A percentile compares a stretch with the other conserved stretches of the same genome.
These are phyloP conservation scores for Saccharomycopsis olivae DNA, from an alignment of 805 yeast genomes.

Conservation along the genomic window DNA sequence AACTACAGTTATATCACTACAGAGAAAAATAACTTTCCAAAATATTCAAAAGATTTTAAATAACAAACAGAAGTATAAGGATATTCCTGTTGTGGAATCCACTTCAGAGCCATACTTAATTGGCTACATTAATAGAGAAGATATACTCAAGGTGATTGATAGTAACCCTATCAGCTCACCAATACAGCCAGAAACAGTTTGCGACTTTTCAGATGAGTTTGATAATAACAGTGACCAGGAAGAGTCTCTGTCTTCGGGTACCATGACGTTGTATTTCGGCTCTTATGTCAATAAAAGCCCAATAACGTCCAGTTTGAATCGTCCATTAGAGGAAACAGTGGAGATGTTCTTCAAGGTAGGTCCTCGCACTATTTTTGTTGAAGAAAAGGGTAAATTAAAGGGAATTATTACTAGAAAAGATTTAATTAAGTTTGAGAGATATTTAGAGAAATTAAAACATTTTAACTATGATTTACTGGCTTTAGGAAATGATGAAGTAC, in stretches of 20 bases:
- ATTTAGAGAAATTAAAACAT: constrained; percentile 23
- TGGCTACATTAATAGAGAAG: constrained; percentile 23
- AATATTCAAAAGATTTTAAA: constrained; percentile 20
- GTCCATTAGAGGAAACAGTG: constrained; percentile 50
- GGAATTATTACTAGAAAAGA: constrained; percentile 88
- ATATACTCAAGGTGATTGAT: constrained; percentile 1
- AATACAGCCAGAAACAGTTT: not conserved
- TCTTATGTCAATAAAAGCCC: constrained; percentile 4
- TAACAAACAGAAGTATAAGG: constrained; percentile 19
- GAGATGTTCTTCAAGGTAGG: constrained; percentile 72
- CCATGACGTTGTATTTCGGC: not conserved
- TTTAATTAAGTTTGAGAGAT: constrained; percentile 49
- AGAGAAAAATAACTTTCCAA: constrained; percentile 19
- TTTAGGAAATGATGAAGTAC: too few relatives aligned
- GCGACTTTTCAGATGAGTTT: not conserved
- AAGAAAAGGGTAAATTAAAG: constrained; percentile 44
- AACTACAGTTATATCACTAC: constrained; percentile 12
- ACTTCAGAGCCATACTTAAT: constrained; percentile 20
- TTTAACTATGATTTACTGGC: too few relatives aligned
- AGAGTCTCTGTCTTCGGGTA: too few relatives aligned
- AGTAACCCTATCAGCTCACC: not conserved
- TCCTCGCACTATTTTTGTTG: constrained; percentile 54
- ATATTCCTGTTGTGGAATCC: constrained; percentile 29
- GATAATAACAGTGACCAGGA: not conserved
- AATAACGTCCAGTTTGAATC: constrained; percentile 35